phyloP scores from a whole-genome alignment of 441 rosid genomes.

The Erysimum cheiri region DNA sequence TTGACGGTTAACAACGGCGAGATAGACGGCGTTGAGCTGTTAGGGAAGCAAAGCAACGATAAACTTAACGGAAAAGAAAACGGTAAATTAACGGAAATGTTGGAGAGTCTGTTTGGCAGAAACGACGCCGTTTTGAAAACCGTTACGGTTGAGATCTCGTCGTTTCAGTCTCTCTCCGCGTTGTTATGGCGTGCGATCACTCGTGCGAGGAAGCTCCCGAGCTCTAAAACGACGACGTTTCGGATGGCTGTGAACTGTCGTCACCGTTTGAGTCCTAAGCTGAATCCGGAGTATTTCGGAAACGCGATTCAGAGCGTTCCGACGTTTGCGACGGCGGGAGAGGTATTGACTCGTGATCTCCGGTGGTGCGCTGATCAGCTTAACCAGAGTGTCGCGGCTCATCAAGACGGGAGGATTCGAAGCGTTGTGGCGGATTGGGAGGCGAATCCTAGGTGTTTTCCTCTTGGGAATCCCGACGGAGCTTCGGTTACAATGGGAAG shows the following conservation, averaged over 20 bases:
- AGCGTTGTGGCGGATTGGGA: slow-evolving; percentile 57
- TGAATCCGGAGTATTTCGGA: slow-evolving; percentile 64
- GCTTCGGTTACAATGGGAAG: slow-evolving; percentile 72
- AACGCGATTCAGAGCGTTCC: slow-evolving; percentile 77
- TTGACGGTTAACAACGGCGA: slow-evolving; percentile 40
- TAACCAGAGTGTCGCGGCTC: slow-evolving; percentile 53
- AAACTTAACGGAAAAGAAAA: slow-evolving; percentile 40
- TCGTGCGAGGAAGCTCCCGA: slow-evolving; percentile 61
- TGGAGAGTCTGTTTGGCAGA: slow-evolving; percentile 45
- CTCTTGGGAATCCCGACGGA: slow-evolving; percentile 63
- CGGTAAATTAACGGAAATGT: slow-evolving; percentile 47
- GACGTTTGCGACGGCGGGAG: slow-evolving; percentile 56
- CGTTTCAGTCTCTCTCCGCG: slow-evolving; percentile 68
- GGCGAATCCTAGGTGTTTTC: slow-evolving; percentile 58
- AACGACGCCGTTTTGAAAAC: slow-evolving; percentile 43
- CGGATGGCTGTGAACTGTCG: slow-evolving; percentile 74
- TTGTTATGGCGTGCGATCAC: slow-evolving; percentile 69
- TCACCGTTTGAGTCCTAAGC: slow-evolving; percentile 59
- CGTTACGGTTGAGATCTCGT: slow-evolving; percentile 54
- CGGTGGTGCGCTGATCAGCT: slow-evolving; percentile 67
- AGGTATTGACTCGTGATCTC: slow-evolving; percentile 52
- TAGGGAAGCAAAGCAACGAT: slow-evolving; percentile 75
- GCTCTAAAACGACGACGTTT: slow-evolving; percentile 57
- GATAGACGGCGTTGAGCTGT: slow-evolving; percentile 52
- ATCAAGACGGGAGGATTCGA: slow-evolving; percentile 48